Percentiles rank a stretch among this genome's conserved stretches.
phyloP scores from a whole-genome alignment of 1,284 basidiomycete genomes.

The Sporisorium reilianum region DNA sequence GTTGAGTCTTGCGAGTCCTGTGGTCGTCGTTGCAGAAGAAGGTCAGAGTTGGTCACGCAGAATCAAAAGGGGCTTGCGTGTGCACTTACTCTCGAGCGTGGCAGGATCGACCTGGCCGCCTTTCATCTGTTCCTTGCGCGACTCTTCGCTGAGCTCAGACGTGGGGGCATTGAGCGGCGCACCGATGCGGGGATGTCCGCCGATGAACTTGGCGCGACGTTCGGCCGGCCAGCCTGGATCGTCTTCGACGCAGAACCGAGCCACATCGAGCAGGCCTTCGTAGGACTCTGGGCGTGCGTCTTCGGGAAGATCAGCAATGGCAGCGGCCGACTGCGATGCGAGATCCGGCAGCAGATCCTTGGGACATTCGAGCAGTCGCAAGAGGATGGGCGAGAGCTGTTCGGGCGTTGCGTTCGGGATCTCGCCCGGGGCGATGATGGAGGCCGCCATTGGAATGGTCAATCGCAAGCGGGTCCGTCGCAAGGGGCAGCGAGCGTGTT shows the following conservation, averaged over 20 bases:
- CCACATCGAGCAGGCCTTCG: conserved; percentile 67
- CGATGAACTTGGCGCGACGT: conserved; percentile 49
- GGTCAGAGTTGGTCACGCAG: conserved; percentile 11
- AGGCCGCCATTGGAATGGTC: conserved; percentile 13
- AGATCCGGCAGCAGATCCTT: conserved; percentile 39
- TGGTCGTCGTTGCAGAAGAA: not conserved
- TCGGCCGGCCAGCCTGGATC: conserved; percentile 62
- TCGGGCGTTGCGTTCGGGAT: conserved; percentile 53
- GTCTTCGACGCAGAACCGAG: conserved; percentile 67
- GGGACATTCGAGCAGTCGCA: conserved; percentile 51
- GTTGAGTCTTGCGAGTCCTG: conserved; percentile 58
- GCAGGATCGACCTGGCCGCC: conserved; percentile 54
- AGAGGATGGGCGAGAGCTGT: conserved; percentile 54
- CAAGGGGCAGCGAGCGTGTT: not conserved
- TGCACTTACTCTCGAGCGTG: conserved; percentile 48
- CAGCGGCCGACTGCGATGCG: conserved; percentile 50
- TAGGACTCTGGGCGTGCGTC: conserved; percentile 63
- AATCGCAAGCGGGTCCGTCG: not conserved
- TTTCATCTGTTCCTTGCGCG: conserved; percentile 55
- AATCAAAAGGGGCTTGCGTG: too few species aligned
- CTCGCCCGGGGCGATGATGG: conserved; percentile 37
- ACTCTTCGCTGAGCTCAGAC: conserved; percentile 49
- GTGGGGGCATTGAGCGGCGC: conserved; percentile 47
- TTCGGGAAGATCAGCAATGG: conserved; percentile 61
- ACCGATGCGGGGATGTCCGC: conserved; percentile 60